Base-by-base conservation (phyloP, 73 alveolate species). In the Blepharisma stoltei region DNA sequence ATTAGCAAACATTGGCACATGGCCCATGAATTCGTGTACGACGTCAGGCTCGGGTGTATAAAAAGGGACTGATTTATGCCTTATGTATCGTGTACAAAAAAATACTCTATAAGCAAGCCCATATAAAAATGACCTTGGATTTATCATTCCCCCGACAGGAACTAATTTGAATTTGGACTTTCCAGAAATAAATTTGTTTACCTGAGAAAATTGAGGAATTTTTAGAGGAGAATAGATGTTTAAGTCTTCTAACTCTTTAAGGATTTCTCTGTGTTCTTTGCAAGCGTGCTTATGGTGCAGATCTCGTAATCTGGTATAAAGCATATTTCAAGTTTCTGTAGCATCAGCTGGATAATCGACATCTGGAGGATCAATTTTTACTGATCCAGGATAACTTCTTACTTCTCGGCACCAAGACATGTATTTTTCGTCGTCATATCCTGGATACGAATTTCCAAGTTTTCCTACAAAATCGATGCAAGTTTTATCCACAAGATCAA, bases 91-190 rank as follows among this genome's bases (percentile, higher is more conserved):
- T 6, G 97, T 91, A 44, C 92, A 88, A 67, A 79, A 88, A 84
- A 91, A 91, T 25, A 86, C 85, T 78, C 82, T 86, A 77, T 85
- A 92, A 8, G 94, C 97, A 5, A 91, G 85, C 7, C 94, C 93
- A 75, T 91, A 88, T 78, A 91, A 80, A 70, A 91, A 91, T 67
- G 86, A 93, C 78, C 97, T 85, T 71, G 92, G 79, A 55, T 86
- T 69, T 32, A 91, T 55, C 21, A 89, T 54, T 6, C 97, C 97
- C 48, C 90, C 93, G 1, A 89, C 93, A 44, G 94, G 89, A 70
- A 82, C 84, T 23, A 91, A 6, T 54, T 91, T 85, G 88, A 93
- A 91, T 38, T 94, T 91, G 6, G 96, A 86, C 54, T 82, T 71
- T 4, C 78, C 67, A 37, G 78, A 14, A 6, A 91, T 50, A 71